Evolutionary conservation across 75 land plant species (phyloP), one percentile per base, ranked within the genome.

Genomic region (Chamaecyparis obtusa): DNA sequence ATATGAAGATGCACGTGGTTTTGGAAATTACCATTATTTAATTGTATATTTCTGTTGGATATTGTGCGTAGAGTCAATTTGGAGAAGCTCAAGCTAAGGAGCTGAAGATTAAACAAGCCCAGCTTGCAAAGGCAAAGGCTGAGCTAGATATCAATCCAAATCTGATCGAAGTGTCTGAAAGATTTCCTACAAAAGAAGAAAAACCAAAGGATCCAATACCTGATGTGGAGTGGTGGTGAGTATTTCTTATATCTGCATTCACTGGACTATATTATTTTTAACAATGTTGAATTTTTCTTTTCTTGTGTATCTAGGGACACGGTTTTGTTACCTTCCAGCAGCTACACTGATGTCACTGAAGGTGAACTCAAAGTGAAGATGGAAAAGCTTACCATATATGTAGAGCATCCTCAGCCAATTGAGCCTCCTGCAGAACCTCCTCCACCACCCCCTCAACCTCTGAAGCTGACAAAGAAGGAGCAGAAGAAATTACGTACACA

Each of bases 361-460:
- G 92, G 88, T 79, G 94, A 96, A 21, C 87, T 92, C 16, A 91
- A 87, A 69, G 82, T 95, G 87, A 98, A 92, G 87, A 89, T 88
- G 90, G 99, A 98, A 36, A 98, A 94, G 44, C 89, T 98, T 30
- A 98, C 95, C 3, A 91, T 92, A 15, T 95, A 97, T 89, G 94
- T 96, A 0, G 96, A 95, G 86, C 99, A 98, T 55, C 99, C 99
- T 86, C 94, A 89, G 43, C 99, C 99, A 37, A 98, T 98, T 82
- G 99, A 98, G 88, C 99, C 99, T 69, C 99, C 99, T 84, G 99
- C 97, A 35, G 99, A 98, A 87, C 96, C 99, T 41, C 95, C 97
- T 21, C 96, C 96, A 15, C 99, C 99, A 13, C 99, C 99, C 30
- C 99, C 99, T 83, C 99, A 96, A 79, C 99, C 99, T 41, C 90